Base-by-base conservation (phyloP, 176 grass and related monocot genomes). In the Canna indica region DNA sequence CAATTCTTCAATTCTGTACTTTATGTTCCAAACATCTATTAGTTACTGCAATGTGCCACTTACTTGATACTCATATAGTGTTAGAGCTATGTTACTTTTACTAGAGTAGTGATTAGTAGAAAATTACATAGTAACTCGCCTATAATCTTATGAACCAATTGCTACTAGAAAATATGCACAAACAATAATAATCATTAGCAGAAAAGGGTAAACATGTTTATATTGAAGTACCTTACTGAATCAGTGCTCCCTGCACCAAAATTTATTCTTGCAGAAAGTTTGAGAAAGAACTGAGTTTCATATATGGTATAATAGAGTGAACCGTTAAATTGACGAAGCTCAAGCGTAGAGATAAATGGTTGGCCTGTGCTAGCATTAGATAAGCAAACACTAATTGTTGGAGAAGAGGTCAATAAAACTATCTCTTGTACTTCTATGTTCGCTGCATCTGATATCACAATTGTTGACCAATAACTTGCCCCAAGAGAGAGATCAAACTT, bases 341-440 rank as follows among this genome's bases (percentile, higher is more conserved):
- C 94, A 0, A 99, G 85, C 1, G 84, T 87, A 25, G 94, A 99
- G 34, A 99, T 99, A 79, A 99, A 99, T 0, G 80, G 94, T 60
- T 83, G 80, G 14, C 94, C 90, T 0, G 80, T 87, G 10, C 72
- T 87, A 46, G 89, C 84, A 65, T 99, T 90, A 26, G 81, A 92
- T 75, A 90, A 76, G 64, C 94, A 93, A 11, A 90, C 80, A 15
- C 78, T 88, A 34, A 99, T 75, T 4, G 84, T 80, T 26, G 90
- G 78, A 72, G 94, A 80, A 18, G 84, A 76, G n/a, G 94, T 84
- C 73, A 99, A 44, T 64, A 99, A 44, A 65, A 93, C 67, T 5
- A 88, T 76, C 48, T 99, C 94, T 64, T 73, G 73, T 4, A 85
- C 68, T 3, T 88, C 86, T 0, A 83, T 59, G 10, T 77, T 84